phyloP scores from a whole-genome alignment of 306 rosid genomes.

The Sesbania bispinosa region DNA sequence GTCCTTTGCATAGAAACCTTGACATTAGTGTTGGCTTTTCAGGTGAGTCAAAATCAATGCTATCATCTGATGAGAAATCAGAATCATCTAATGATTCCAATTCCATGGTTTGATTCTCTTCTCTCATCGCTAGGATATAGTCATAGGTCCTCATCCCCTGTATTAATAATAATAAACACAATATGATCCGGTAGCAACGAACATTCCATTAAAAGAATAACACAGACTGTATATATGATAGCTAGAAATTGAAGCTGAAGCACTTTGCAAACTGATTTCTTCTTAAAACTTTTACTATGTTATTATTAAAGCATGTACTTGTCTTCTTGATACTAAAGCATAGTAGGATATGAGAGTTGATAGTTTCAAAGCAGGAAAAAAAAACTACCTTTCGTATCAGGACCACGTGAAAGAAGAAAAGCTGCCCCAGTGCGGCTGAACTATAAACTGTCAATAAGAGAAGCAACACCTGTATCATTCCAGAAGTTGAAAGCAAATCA shows the following conservation, averaged over 20 bases:
- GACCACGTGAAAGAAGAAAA: constrained; percentile 91
- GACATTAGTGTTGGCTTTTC: constrained; percentile 68
- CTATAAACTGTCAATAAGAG: constrained; percentile 70
- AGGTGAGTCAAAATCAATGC: constrained; percentile 82
- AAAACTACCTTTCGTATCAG: constrained; percentile 76
- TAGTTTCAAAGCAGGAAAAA: neutral
- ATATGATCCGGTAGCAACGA: constrained; percentile 10
- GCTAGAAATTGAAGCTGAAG: neutral
- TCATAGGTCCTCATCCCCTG: constrained; percentile 98
- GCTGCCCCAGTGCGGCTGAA: constrained; percentile 90
- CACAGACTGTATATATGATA: no score
- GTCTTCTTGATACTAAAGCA: neutral
- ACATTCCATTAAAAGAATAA: neutral
- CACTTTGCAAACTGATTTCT: neutral
- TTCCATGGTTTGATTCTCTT: constrained; percentile 62
- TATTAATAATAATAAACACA: neutral
- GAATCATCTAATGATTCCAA: constrained; percentile 65
- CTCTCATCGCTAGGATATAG: constrained; percentile 91
- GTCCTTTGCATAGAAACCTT: constrained; percentile 61
- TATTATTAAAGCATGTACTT: neutral
- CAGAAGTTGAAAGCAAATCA: constrained; percentile 13
- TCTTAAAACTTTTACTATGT: neutral
- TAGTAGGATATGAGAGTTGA: neutral
- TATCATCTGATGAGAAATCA: constrained; percentile 77
- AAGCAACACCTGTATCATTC: constrained; percentile 62